Base-by-base conservation (phyloP, 495 filamentous ascomycete species). In the Poronia punctata region DNA sequence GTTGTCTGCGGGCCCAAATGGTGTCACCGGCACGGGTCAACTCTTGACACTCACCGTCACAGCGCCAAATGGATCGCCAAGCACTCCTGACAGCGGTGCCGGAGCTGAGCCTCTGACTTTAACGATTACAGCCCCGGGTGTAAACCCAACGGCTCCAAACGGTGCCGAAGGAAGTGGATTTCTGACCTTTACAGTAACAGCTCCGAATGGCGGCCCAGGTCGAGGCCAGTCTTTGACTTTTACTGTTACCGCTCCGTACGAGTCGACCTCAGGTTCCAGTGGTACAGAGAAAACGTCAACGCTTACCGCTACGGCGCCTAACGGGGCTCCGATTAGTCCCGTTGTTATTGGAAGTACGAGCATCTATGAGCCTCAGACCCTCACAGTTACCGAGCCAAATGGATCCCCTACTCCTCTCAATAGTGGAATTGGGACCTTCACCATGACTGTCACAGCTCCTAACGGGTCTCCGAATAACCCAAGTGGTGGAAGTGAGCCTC, bases 251-350 rank as follows among this genome's bases (percentile, higher is more conserved):
- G 12, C 19, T n/a, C n/a, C n/a, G n/a, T n/a, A n/a, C n/a, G n/a
- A n/a, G n/a, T n/a, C n/a, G n/a, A n/a, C n/a, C n/a, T n/a, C n/a
- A n/a, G n/a, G n/a, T n/a, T n/a, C n/a, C n/a, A n/a, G n/a, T n/a
- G n/a, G n/a, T n/a, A n/a, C n/a, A n/a, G n/a, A n/a, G n/a, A n/a
- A n/a, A n/a, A n/a, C n/a, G n/a, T n/a, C n/a, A n/a, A n/a, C n/a
- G n/a, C n/a, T n/a, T n/a, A n/a, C 11, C 44, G 49, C 7, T 45
- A 52, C 27, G 49, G 49, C 3, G 15, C 38, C 11, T 52, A 44
- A 15, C 42, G 38, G 15, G 44, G 40, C 5, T 48, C 45, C 7
- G 42, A 48, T 30, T 48, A 40, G 49, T 20, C n/a, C n/a, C n/a
- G n/a, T n/a, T n/a, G n/a, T n/a, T n/a, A n/a, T n/a, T n/a, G n/a